These are phyloP conservation scores for Nelumbo lutea DNA, from an alignment of 164 flowering plant species.

Conservation along the genomic window DNA sequence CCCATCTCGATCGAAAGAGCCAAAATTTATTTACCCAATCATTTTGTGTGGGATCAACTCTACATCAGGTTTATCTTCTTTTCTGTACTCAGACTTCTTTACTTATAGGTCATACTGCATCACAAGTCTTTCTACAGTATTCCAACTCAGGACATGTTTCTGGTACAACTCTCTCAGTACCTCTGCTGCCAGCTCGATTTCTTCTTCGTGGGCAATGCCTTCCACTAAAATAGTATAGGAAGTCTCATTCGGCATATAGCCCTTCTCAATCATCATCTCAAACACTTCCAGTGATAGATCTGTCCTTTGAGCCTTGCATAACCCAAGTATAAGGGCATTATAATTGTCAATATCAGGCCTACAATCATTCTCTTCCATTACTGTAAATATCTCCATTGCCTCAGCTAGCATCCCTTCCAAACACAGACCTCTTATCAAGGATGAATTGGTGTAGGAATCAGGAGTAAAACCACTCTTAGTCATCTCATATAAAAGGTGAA, in stretches of 20 bases:
- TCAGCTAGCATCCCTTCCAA: slow-evolving; percentile 75
- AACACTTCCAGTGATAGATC: slow-evolving; percentile 58
- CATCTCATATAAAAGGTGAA: slow-evolving; percentile 77
- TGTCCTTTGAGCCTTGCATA: slow-evolving; percentile 59
- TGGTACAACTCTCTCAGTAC: slow-evolving; percentile 54
- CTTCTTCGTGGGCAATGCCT: slow-evolving; percentile 69
- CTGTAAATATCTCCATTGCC: slow-evolving; percentile 52
- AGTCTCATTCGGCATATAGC: slow-evolving; percentile 62
- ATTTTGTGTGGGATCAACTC: too few relatives aligned
- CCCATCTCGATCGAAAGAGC: too few relatives aligned
- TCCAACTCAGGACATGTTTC: slow-evolving; percentile 41
- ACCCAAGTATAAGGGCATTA: slow-evolving; percentile 75
- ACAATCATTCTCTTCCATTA: slow-evolving; percentile 59
- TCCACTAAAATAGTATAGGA: slow-evolving; percentile 79
- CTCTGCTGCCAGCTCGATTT: slow-evolving; percentile 53
- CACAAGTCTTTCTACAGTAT: slow-evolving; percentile 64
- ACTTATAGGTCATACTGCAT: slow-evolving; percentile 63
- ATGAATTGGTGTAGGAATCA: slow-evolving; percentile 66
- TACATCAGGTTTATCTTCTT: neutral
- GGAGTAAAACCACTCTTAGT: slow-evolving; percentile 64
- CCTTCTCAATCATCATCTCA: slow-evolving; percentile 61
- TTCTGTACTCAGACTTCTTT: neutral
- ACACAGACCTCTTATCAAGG: slow-evolving; percentile 80
- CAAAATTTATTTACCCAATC: too few relatives aligned
- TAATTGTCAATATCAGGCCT: slow-evolving; percentile 58